Evolutionary conservation across 441 rosid species (phyloP), one percentile per base, ranked within the genome.

Genomic region (Erodium texanum): DNA sequence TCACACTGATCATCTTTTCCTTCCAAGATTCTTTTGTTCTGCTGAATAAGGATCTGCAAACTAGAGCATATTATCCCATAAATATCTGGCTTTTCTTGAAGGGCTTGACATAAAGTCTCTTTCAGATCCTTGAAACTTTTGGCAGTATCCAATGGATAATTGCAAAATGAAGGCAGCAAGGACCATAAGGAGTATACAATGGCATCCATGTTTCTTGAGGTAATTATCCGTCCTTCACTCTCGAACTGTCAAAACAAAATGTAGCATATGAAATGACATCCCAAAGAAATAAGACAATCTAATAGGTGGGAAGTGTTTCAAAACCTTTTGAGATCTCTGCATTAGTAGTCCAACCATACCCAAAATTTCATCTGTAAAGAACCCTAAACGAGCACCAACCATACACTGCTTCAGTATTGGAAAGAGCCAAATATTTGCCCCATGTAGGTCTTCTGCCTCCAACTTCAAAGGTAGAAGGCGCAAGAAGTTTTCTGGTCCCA

Each of bases 381-480:
- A 93, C 79, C 83, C 84, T 76, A 93, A 79, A 70, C 72, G 85
- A 66, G 91, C 97, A 70, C 99, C 96, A 63, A 87, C 78, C 18
- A 87, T 85, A 78, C 91, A 81, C 82, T 91, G 96, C 92, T 91
- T 93, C 81, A 93, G 70, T 74, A 91, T 84, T 36, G 97, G 99
- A 74, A 93, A 87, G 71, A 93, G 93, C 96, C 97, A 91, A 62
- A 86, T 89, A 68, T 93, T 93, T 68, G 86, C 89, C 75, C 87
- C 84, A 71, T 93, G 85, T 50, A 88, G 82, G 80, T 91, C 92
- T 74, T 80, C 79, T 64, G 86, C 87, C 79, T 89, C 96, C 68
- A 93, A 75, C 66, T 83, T 86, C 74, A 93, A 88, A 62, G 89
- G 89, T 48, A 93, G 76, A 76, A 87, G 66, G 70, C 80, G 79